Evolutionary conservation across 352 stramenopile species (phyloP), one percentile per base, ranked within the genome.

Genomic region (Halophytophthora batemanensis): DNA sequence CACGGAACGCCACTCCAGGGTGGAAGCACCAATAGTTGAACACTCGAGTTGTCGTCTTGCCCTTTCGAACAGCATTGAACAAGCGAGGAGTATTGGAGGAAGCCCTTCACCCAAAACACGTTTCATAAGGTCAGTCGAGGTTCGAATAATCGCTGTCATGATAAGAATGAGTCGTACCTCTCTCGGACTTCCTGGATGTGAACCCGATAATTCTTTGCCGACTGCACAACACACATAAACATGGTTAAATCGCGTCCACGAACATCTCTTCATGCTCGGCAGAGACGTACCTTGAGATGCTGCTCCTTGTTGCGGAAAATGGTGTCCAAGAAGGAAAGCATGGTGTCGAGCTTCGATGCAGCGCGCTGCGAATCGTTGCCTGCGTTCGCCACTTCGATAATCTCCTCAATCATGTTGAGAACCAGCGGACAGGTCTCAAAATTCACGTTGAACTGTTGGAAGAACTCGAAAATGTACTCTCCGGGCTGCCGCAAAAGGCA

Each of bases 1-100:
- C 95, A 61, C 93, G 69, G 62, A 99, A 98, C 0, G 96, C 95
- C 1, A 99, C 79, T 8, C 92, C 90, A 10, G 97, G 96, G 48
- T 97, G 93, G 61, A 99, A 98, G 59, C 97, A 99, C 96, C 97
- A 99, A 69, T 98, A 99, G 59, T 96, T 97, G 45, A 99, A 90
- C 15, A 96, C 95, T 34, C 93, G 69, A 7, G 74, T 86, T 19
- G 65, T 83, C 2, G 53, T 42, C n/a, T 86, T 82, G 46, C 70
- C 77, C 43, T 72, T 82, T 33, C 76, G 64, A 34, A 56, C 53
- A 25, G 59, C 53, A 39, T 83, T 83, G 40, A 89, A 87, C 2
- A 73, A 44, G 5, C 74, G 70, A 28, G 68, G 66, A 22, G 59
- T 18, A 49, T 79, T 82, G 25, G 61, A 50, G 25, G 61, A 50